phyloP scores from a whole-genome alignment of 768 basidiomycete species.

The Leccinum boreale region DNA sequence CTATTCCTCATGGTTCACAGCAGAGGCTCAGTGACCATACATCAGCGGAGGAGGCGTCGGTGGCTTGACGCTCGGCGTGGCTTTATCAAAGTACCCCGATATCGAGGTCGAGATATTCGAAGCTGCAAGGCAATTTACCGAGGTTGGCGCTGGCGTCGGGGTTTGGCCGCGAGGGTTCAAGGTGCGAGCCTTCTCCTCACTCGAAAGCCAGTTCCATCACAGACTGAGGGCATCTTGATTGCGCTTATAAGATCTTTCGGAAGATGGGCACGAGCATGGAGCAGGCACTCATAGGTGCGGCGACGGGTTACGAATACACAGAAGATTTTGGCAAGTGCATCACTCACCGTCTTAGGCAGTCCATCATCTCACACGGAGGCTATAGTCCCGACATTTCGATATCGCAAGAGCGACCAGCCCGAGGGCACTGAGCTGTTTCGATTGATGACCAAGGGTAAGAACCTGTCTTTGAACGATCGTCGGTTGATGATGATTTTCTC shows the following conservation, averaged over 20 bases:
- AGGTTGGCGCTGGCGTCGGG: constrained; percentile 59
- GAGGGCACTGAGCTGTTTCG: constrained; percentile 51
- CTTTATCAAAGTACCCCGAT: constrained; percentile 41
- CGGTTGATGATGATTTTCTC: not conserved
- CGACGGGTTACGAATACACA: constrained; percentile 21
- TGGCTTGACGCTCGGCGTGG: constrained; percentile 37
- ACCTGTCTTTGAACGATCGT: not conserved
- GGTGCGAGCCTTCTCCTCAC: constrained; percentile 13
- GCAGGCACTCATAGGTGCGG: constrained; percentile 12
- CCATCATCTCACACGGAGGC: not conserved
- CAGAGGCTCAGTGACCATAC: not conserved
- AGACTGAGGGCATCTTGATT: not conserved
- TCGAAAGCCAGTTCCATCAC: not conserved
- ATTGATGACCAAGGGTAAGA: constrained; percentile 54
- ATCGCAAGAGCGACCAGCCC: constrained; percentile 59
- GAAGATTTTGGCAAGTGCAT: constrained; percentile 20
- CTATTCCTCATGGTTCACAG: not conserved
- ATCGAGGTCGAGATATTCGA: constrained; percentile 60
- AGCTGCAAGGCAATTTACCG: constrained; percentile 46
- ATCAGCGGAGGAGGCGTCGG: constrained; percentile 41
- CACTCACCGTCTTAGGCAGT: not conserved
- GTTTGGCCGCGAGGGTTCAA: constrained; percentile 35
- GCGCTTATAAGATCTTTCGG: constrained; percentile 15
- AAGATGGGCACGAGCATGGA: constrained; percentile 20
- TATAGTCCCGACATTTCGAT: constrained; percentile 49